Base-by-base conservation (phyloP, 2,329 filamentous ascomycete species). In the Metarhizium anisopliae region DNA sequence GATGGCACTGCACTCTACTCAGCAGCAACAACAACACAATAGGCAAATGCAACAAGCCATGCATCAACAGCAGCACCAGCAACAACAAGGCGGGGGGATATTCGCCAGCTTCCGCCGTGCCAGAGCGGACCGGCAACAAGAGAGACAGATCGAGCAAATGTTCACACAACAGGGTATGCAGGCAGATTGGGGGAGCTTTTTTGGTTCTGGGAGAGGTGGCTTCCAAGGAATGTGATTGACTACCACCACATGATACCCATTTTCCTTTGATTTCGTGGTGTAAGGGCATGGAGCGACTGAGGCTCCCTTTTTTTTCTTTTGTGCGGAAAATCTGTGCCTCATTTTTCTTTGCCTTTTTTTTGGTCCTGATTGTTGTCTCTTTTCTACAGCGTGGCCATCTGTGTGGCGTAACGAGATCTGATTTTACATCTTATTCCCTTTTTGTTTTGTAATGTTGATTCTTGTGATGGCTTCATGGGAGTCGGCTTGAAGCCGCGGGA, bases 111-210 rank as follows among this genome's bases (percentile, higher is more conserved):
- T 64, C 52, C 61, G 63, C 43, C 61, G 65, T 20, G 59, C 59
- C 20, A 61, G 62, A 8, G 59, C 59, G 13, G 63, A 65, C 7
- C 62, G 65, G 35, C 66, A 67, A 45, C 66, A 68, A 58, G 70
- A 71, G 59, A 66, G 67, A 58, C 71, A 76, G 42, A 76, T 79
- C 60, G 75, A 79, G 55, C 76, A 78, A 42, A 76, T 80, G 66
- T 73, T 80, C 67, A 74, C 74, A 54, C 71, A 75, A 55, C 70
- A 75, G 59, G 72, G 68, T 57, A 76, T 75, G 67, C 70, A 72
- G 58, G 68, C 72, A 36, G 74, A 77, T 56, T 78, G 74, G 72
- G 72, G 72, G 52, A 71, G 74, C 62, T 73, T 77, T 60, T 75
- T 77, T 63, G 73, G 74, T 52, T 71, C 70, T 56, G 72, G 72